A percentile compares a stretch with the other conserved stretches of the same genome.
These are phyloP conservation scores for Aristolochia californica DNA, from an alignment of 164 flowering plant genomes.

Conservation along the genomic window DNA sequence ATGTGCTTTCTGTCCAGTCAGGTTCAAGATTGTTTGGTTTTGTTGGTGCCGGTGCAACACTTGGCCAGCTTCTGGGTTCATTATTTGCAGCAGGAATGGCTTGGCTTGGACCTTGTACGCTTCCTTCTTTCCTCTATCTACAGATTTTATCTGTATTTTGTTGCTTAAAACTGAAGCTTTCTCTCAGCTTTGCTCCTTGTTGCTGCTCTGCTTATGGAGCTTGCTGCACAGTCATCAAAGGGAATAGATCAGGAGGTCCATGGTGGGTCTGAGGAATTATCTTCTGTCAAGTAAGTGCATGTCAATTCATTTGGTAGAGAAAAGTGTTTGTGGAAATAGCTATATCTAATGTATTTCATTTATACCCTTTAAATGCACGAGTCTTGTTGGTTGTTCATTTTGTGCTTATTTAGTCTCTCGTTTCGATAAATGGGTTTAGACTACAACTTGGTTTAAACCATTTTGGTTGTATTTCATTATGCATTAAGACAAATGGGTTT, in stretches of 20 bases:
- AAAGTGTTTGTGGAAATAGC: neutral
- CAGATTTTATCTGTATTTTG: neutral
- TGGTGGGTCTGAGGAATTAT: slow-evolving; percentile 43
- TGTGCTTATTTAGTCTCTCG: neutral
- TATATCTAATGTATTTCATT: neutral
- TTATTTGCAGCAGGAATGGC: slow-evolving; percentile 88
- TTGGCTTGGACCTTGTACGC: slow-evolving; percentile 88
- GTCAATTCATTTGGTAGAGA: neutral
- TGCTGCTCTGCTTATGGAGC: slow-evolving; percentile 84
- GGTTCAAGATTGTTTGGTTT: slow-evolving; percentile 99
- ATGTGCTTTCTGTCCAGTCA: slow-evolving; percentile 60
- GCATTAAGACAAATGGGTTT: no score
- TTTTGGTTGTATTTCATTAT: no score
- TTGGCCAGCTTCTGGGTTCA: slow-evolving; percentile 95
- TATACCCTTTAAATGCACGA: neutral
- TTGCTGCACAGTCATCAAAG: slow-evolving; percentile 82
- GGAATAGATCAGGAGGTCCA: slow-evolving; percentile 51
- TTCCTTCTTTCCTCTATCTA: neutral
- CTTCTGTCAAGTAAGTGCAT: slow-evolving; percentile 41
- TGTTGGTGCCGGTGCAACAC: slow-evolving; percentile 98
- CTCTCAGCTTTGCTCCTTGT: slow-evolving; percentile 64
- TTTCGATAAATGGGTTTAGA: no score
- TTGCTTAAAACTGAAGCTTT: neutral
- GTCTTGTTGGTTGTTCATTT: neutral
- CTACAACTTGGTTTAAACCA: no score